Evolutionary conservation across 1,284 basidiomycete species (phyloP), one percentile per base, ranked within the genome.

Genomic region (Fomes fomentarius): DNA sequence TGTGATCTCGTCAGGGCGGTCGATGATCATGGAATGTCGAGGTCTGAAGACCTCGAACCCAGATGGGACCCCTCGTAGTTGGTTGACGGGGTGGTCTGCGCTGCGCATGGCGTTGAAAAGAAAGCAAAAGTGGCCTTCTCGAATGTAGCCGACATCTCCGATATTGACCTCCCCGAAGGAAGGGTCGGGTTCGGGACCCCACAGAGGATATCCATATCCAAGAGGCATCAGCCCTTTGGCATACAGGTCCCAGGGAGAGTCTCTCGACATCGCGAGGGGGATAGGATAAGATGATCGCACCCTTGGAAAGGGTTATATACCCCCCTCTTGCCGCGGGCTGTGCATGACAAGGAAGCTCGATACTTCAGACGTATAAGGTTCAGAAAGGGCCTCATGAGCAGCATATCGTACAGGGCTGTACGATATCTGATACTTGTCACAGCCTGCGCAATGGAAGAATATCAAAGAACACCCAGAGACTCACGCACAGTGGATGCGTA

Each of bases 101-200:
- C 21, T n/a, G 1, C 7, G 28, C 53, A 46, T 40, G 14, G 66
- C 62, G 37, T 68, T 70, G 58, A 71, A 71, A 5, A 70, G 50
- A n/a, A 62, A 63, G 25, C 54, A 43, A 48, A 70, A 71, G 22
- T 37, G 49, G 15, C 68, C 69, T 17, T 64, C 55, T 7, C 58
- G 53, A 26, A 69, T 41, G 25, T 58, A 58, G 5, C 68, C 68
- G 4, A 70, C 66, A 46, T 70, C 69, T 14, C 69, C 69, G 21
- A 70, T 60, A 9, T 46, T 35, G 8, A 64, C 43, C 30, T 60
- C 59, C 10, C 50, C 52, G 33, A 37, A 22, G 0, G 37, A n/a
- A 1, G 48, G 21, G 15, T 11, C 17, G 3, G 64, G 64, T 26
- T 47, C 46, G 0, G 64, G 64, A 25, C 41, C 12, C 62, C 62